Conservation (phyloP, 2,329 filamentous ascomycete species). For the Nemania sp. region DNA sequence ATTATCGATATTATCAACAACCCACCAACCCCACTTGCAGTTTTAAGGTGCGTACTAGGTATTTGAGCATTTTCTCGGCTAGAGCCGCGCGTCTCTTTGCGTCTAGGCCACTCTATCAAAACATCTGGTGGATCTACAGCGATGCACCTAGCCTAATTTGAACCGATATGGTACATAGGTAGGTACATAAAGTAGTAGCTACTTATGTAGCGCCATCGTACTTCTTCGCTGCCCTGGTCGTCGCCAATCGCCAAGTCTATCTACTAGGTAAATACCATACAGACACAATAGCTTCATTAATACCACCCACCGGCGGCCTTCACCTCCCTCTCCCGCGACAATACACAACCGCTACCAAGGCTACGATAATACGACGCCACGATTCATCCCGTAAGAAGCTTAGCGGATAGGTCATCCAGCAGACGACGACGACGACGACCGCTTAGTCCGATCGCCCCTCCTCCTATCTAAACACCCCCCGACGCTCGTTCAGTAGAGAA, state of each 20-base stretch:
- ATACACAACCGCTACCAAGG: constrained; percentile 8
- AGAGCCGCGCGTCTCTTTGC: constrained; percentile 19
- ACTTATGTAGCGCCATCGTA: background rate
- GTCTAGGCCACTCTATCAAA: constrained; percentile 9
- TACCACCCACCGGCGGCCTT: background rate
- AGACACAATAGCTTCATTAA: constrained; percentile 25
- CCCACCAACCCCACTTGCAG: background rate
- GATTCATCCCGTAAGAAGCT: background rate
- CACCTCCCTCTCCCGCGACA: constrained; percentile 17
- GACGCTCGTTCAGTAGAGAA: constrained; percentile 32
- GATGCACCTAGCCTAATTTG: background rate
- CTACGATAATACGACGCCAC: constrained; percentile 23
- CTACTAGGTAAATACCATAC: no score
- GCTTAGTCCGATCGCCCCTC: background rate
- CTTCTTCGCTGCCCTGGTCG: constrained; percentile 4
- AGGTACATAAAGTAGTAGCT: background rate
- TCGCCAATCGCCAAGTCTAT: constrained; percentile 36
- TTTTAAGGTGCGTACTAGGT: constrained; percentile 4
- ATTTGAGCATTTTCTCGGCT: constrained; percentile 24
- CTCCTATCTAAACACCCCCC: constrained; percentile 3
- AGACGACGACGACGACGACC: no score
- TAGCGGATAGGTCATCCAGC: background rate
- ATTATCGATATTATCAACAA: constrained; percentile 10
- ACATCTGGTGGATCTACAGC: constrained; percentile 12
- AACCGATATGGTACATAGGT: background rate